phyloP scores from a whole-genome alignment of 257 asterid species.

The Petunia axillaris region DNA sequence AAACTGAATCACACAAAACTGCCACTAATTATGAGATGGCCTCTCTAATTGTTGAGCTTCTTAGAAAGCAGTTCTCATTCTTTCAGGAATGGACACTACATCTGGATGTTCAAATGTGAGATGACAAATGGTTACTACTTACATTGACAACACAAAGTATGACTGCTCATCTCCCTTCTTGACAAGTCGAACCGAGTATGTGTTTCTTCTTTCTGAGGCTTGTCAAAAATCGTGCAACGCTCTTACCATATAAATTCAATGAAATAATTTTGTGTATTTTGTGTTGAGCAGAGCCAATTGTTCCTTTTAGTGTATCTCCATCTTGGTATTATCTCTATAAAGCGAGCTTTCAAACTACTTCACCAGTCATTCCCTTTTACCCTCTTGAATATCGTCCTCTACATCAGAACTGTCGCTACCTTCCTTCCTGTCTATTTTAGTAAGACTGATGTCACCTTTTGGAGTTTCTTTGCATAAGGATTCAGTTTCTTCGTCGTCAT shows the following conservation, averaged over 20 bases:
- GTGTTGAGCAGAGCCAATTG: not conserved
- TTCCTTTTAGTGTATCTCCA: not conserved
- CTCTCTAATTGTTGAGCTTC: not conserved
- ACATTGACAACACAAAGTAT: not conserved
- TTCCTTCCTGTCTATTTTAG: slow-evolving; percentile 57
- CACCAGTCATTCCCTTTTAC: slow-evolving; percentile 52
- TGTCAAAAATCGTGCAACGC: not conserved
- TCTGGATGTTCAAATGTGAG: slow-evolving; percentile 8
- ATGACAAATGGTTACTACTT: not conserved
- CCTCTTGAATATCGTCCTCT: slow-evolving; percentile 60
- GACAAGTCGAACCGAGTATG: not conserved
- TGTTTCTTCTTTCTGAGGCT: not conserved
- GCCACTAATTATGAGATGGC: not conserved
- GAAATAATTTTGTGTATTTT: not conserved
- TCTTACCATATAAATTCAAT: not conserved
- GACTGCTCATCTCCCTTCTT: not conserved
- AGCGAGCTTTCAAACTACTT: slow-evolving; percentile 18
- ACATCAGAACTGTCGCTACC: slow-evolving; percentile 51
- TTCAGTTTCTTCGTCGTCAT: slow-evolving; percentile 80
- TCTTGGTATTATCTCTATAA: slow-evolving; percentile 2
- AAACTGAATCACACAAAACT: slow-evolving; percentile 14
- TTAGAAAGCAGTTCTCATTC: not conserved
- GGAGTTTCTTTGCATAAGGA: slow-evolving; percentile 61
- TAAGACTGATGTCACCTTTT: slow-evolving; percentile 74
- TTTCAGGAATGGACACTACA: slow-evolving; percentile 10